Evolutionary conservation across 371 early-diverging fungal genomes (phyloP), one percentile per base, ranked within the genome.

Genomic region (Gilbertella persicaria): DNA sequence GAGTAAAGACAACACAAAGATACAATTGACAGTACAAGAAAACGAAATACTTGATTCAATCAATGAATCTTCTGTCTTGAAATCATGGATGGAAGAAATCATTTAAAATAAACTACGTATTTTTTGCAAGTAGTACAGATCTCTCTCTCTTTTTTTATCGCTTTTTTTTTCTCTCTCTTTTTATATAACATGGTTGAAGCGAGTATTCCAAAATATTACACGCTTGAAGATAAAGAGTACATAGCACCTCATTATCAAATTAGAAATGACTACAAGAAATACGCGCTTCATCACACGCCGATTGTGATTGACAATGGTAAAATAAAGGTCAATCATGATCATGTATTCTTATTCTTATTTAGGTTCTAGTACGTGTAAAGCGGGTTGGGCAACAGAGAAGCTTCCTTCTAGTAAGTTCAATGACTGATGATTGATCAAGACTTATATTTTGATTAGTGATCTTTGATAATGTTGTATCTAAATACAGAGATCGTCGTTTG

Each of bases 401-500:
- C 52, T 53, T 9, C 90, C 90, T 7, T 58, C 81, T 47, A 54
- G 90, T 90, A 80, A 51, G 76, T 69, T 19, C 16, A 1, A 7
- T 6, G 12, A 0, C 14, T n/a, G 1, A 37, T 13, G 6, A 17
- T 17, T 51, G 17, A 44, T 13, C 35, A 33, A 13, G 19, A 17
- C 20, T 9, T 21, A 39, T 21, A 19, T 1, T 19, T 3, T 26
- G 6, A 33, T 40, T 57, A 90, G 90, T 93, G 47, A 69, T 84
- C 19, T 95, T 94, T 72, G 89, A 90, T 43, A 94, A 87, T 55
- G 64, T 89, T 19, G 85, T 91, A 3, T 78, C 94, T 30, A 90
- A 86, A 62, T 92, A 87, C 69, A 80, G 83, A 58, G 91, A 93
- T 64, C 85, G 92, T 53, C 85, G 83, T 50, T 65, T 78, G 25